Base-by-base conservation (phyloP, 2,329 filamentous ascomycete species). In the Colletotrichum tabaci region DNA sequence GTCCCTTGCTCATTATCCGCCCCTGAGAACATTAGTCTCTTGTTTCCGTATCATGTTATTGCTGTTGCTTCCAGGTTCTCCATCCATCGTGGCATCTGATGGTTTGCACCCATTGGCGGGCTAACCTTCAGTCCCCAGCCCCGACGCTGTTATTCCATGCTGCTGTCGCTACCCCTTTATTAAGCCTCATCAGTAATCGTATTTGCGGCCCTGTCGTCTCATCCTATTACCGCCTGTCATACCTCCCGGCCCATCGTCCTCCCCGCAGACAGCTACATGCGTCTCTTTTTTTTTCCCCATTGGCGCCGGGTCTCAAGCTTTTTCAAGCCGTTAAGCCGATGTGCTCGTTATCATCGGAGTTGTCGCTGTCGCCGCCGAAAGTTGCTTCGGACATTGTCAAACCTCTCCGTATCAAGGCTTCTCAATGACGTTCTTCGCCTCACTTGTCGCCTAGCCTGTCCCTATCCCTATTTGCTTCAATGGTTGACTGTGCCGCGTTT, bases 371-470 rank as follows among this genome's bases (percentile, higher is more conserved):
- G 40, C 42, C 42, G 35, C 26, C 23, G n/a, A 30, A 18, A 35
- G 21, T 47, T 35, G 44, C 47, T 42, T 7, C n/a, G 12, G n/a
- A 16, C 49, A 21, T 60, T 12, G 18, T 26, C 18, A 55, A 38
- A 35, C 53, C 10, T 47, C 46, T 38, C 23, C 35, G 26, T 2
- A 46, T 40, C 58, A 16, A 47, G 16, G 61, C 61, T 53, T 38
- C 42, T 58, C 16, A 30, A 38, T 46, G 35, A 23, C 46, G 40
- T 18, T 26, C 21, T 44, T 15, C 40, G 46, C 40, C 65, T 49
- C 44, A 44, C 26, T 44, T 15, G 57, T 71, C 44, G 57, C 63
- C 66, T 44, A 46, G 57, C 57, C 52, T 56, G 50, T 62, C 62
- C 57, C 56, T 40, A 46, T 44, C 56, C 67, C 50, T 62, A 57